phyloP scores from a whole-genome alignment of 2,329 filamentous ascomycete species.

The Colletotrichum filicis region DNA sequence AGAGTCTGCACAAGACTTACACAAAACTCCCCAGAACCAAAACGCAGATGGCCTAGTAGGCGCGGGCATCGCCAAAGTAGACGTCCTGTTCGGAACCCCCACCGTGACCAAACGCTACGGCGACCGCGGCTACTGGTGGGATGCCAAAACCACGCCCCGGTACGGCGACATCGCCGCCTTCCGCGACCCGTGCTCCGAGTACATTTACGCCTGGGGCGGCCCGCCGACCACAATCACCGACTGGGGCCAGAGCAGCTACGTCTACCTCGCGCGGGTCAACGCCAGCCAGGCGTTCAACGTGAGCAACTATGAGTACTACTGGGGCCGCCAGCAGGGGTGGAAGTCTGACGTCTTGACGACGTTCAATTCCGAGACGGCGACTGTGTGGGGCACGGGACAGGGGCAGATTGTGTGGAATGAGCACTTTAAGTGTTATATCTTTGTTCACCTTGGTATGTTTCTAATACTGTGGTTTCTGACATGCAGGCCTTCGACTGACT shows the following conservation, averaged over 20 bases:
- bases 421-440: conserved; percentile 47
- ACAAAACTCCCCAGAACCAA: conserved; percentile 23
- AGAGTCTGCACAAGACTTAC: not conserved
- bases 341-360: conserved; percentile 42
- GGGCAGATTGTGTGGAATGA: conserved; percentile 51
- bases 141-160: conserved; percentile 41
- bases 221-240: conserved; percentile 44
- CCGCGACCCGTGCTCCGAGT: conserved; percentile 49
- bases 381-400: conserved; percentile 50
- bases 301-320: conserved; percentile 52
- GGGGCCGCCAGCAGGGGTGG: conserved; percentile 51
- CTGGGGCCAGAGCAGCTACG: conserved; percentile 41
- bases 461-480: too few species aligned
- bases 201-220: conserved; percentile 51
- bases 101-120: conserved; percentile 48
- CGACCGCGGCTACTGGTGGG: conserved; percentile 50
- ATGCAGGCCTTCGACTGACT: too few species aligned
- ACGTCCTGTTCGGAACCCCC: conserved; percentile 45
- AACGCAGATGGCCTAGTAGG: conserved; percentile 47
- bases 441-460: conserved; percentile 44
- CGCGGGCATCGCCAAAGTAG: conserved; percentile 48
- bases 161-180: conserved; percentile 53
- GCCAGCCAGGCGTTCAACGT: conserved; percentile 49
- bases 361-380: conserved; percentile 49
- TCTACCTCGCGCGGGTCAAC: conserved; percentile 50